Evolutionary conservation across 2,329 filamentous ascomycete species (phyloP).

Genomic region (Neospermospora avenae): DNA sequence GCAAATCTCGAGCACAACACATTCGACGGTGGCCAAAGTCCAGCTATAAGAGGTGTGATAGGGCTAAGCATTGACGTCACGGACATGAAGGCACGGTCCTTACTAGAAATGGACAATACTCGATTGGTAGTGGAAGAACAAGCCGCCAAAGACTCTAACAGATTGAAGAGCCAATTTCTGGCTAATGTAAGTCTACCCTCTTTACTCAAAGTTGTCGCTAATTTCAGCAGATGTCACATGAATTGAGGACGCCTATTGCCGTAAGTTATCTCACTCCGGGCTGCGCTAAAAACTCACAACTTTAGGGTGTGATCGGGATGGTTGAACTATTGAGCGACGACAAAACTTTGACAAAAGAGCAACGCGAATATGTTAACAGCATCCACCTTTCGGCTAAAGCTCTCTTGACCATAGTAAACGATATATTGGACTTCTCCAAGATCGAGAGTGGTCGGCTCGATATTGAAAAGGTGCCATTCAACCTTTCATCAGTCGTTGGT

Average conservation of each 20-base stretch:
- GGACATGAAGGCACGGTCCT: constrained; percentile 24
- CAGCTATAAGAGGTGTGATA: constrained; percentile 24
- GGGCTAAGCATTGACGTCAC: constrained; percentile 29
- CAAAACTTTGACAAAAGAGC: constrained; percentile 20
- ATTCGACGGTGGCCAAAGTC: constrained; percentile 20
- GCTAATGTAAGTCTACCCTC: constrained; percentile 22
- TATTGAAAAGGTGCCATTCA: constrained; percentile 65
- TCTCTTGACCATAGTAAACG: constrained; percentile 57
- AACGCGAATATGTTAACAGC: constrained; percentile 26
- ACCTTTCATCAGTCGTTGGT: constrained; percentile 40
- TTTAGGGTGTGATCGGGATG: constrained; percentile 29
- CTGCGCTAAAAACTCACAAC: background rate
- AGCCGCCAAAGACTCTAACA: constrained; percentile 27
- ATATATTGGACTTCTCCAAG: constrained; percentile 70
- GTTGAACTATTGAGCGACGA: constrained; percentile 28
- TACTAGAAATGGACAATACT: constrained; percentile 26
- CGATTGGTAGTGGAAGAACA: constrained; percentile 25
- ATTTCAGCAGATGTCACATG: constrained; percentile 27
- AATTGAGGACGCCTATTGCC: constrained; percentile 29
- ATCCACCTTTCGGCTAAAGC: constrained; percentile 27
- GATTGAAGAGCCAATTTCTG: constrained; percentile 29
- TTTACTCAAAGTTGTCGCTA: background rate
- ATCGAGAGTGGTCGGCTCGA: constrained; percentile 71
- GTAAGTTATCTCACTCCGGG: constrained; percentile 7
- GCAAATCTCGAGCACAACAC: constrained; percentile 25